phyloP scores from a whole-genome alignment of 306 rosid species.

The Dryas alaskensis region DNA sequence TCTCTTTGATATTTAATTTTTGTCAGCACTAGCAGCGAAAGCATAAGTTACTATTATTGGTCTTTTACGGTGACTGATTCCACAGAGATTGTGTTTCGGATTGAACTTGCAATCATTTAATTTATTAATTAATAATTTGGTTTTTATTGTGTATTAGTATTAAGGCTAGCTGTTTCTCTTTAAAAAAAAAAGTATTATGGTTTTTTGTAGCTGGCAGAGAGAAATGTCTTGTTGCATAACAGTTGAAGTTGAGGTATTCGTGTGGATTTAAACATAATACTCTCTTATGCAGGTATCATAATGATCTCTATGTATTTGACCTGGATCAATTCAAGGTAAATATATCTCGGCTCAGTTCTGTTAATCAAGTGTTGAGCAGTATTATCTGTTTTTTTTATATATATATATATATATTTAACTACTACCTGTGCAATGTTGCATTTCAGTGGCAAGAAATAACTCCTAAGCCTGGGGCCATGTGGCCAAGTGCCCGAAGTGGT shows the following conservation, averaged over 20 bases:
- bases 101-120: background rate
- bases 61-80: too few species aligned
- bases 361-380: slow-evolving; percentile 11
- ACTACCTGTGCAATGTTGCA: slow-evolving; percentile 28
- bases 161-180: too few species aligned
- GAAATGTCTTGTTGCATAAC: background rate
- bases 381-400: background rate
- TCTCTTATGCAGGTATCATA: slow-evolving; percentile 68
- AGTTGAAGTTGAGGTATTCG: background rate
- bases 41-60: background rate
- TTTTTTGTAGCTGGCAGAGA: too few species aligned
- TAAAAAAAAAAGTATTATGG: too few species aligned
- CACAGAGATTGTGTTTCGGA: too few species aligned
- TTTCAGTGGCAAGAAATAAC: slow-evolving; percentile 96
- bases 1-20: too few species aligned
- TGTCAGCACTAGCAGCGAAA: background rate
- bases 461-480: slow-evolving; percentile 91
- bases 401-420: background rate
- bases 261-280: slow-evolving; percentile 9
- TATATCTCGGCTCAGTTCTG: slow-evolving; percentile 15
- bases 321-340: slow-evolving; percentile 91
- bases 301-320: slow-evolving; percentile 89
- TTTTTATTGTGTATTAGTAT: too few species aligned
- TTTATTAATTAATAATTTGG: background rate
- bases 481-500: slow-evolving; percentile 97